These are phyloP conservation scores for Euphrasia arctica DNA, from an alignment of 305 asterid species.

Conservation along the genomic window DNA sequence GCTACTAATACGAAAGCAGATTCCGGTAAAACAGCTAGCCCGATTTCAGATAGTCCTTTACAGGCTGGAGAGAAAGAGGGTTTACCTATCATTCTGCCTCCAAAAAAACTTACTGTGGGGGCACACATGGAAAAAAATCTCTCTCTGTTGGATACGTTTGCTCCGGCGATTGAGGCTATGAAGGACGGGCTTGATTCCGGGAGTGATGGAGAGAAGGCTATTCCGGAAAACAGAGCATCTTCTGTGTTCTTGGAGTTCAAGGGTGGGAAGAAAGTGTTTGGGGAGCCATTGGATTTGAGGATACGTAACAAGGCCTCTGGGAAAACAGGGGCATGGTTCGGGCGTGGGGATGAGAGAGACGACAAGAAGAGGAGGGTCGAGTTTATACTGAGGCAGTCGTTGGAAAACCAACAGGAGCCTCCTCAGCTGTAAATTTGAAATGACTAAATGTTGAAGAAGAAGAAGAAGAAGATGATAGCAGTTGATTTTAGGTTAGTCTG, in stretches of 20 bases:
- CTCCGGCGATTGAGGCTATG: slow-evolving; percentile 66
- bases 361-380: slow-evolving; percentile 98
- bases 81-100: slow-evolving; percentile 40
- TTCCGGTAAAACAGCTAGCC: slow-evolving; percentile 39
- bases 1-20: slow-evolving; percentile 40
- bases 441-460: slow-evolving; percentile 38
- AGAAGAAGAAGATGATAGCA: slow-evolving; percentile 14
- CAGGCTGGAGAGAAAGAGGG: slow-evolving; percentile 51
- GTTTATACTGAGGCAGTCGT: slow-evolving; percentile 76
- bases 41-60: slow-evolving; percentile 44
- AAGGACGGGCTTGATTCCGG: slow-evolving; percentile 59
- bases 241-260: slow-evolving; percentile 69
- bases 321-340: slow-evolving; percentile 52
- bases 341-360: slow-evolving; percentile 80
- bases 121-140: slow-evolving; percentile 32
- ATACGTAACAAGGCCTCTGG: slow-evolving; percentile 58
- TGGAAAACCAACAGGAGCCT: slow-evolving; percentile 87
- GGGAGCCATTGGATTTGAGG: slow-evolving; percentile 86
- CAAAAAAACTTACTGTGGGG: slow-evolving; percentile 32
- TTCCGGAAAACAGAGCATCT: slow-evolving; percentile 64
- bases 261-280: slow-evolving; percentile 65
- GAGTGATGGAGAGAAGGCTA: slow-evolving; percentile 44
- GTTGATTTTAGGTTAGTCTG: slow-evolving; percentile 59
- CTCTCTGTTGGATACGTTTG: slow-evolving; percentile 58
- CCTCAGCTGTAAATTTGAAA: slow-evolving; percentile 78